These are phyloP conservation scores for Cymbopogon flexuosus DNA, from an alignment of 202 grass and related monocot species.

Conservation along the genomic window DNA sequence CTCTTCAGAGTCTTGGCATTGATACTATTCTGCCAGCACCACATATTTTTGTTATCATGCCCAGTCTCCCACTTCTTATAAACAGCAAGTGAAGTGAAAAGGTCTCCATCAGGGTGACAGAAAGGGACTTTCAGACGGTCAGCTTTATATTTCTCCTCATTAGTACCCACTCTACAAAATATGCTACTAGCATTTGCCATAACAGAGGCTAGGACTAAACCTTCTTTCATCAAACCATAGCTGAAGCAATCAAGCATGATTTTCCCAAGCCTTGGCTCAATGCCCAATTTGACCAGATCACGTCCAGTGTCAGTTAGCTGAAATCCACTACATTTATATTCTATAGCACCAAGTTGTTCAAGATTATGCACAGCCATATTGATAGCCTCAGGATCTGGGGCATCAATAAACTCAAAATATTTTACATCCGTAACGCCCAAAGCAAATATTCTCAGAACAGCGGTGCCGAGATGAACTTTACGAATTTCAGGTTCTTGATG, in stretches of 20 bases:
- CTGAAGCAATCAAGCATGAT: slow-evolving; percentile 81
- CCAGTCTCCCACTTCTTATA: slow-evolving; percentile 91
- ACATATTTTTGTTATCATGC: slow-evolving; percentile 55
- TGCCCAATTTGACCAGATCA: slow-evolving; percentile 69
- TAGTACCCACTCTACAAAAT: slow-evolving; percentile 89
- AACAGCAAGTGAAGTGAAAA: slow-evolving; percentile 90
- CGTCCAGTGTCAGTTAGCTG: slow-evolving; percentile 62
- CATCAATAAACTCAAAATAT: slow-evolving; percentile 89
- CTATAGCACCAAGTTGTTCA: slow-evolving; percentile 73
- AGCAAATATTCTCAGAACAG: slow-evolving; percentile 82
- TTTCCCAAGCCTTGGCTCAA: slow-evolving; percentile 89
- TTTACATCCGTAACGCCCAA: slow-evolving; percentile 57
- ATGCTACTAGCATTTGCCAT: slow-evolving; percentile 96
- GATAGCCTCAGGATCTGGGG: slow-evolving; percentile 72
- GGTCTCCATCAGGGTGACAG: slow-evolving; percentile 79
- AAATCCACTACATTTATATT: slow-evolving; percentile 40
- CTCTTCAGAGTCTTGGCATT: slow-evolving; percentile 93
- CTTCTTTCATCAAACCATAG: slow-evolving; percentile 74
- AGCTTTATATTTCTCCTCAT: slow-evolving; percentile 79
- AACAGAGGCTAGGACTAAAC: slow-evolving; percentile 77
- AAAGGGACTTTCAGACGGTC: slow-evolving; percentile 76
- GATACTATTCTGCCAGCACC: slow-evolving; percentile 96
- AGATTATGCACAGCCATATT: slow-evolving; percentile 69
- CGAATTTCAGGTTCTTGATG: slow-evolving; percentile 95
- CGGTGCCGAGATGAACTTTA: slow-evolving; percentile 87